Evolutionary conservation across 31 red algal genomes (phyloP), one percentile per base, ranked within the genome.

Genomic region (Bonnemaisonia californica): DNA sequence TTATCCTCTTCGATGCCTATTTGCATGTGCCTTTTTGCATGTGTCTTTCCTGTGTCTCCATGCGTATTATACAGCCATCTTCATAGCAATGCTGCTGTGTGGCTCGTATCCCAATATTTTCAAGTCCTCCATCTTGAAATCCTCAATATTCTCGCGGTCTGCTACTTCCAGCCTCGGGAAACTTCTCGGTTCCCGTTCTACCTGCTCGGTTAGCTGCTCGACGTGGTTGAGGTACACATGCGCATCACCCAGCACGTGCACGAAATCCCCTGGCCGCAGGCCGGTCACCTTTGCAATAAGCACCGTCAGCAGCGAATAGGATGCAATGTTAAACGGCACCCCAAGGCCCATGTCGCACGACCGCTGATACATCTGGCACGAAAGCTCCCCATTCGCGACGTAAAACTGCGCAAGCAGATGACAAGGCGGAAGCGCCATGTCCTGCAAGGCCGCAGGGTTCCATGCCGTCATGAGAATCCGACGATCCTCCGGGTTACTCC

Each of bases 301-400:
- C 26, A 76, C 67, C 2, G 97, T 99, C 59, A 99, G 81, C 71
- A 99, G 76, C 28, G 97, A 77, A 71, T 99, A 99, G 8, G 80
- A 87, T 33, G 92, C 97, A 75, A 99, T 99, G 55, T 99, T 99
- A 51, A 99, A 99, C 9, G 97, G 97, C 13, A 99, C 97, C 12
- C 97, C 97, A 5, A 99, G 87, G 1, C 97, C 97, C 74, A 99
- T 84, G 69, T 99, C 97, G 37, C 93, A 91, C 19, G 86, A 92
- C 32, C 97, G 89, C 72, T 99, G 97, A 76, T 96, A 99, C 86
- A 99, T 93, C 62, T 88, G 84, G 79, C 97, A 99, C 36, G 94
- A 96, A 19, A 99, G 87, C 67, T 94, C 86, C 3, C 93, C 97
- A 69, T 93, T 78, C 23, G 93, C 90, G 24, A 99, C 97, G 57